A percentile compares a stretch with the other conserved stretches of the same genome.
These are phyloP conservation scores for Pulveroboletus sp. DNA, from an alignment of 768 basidiomycete genomes.

Conservation along the genomic window DNA sequence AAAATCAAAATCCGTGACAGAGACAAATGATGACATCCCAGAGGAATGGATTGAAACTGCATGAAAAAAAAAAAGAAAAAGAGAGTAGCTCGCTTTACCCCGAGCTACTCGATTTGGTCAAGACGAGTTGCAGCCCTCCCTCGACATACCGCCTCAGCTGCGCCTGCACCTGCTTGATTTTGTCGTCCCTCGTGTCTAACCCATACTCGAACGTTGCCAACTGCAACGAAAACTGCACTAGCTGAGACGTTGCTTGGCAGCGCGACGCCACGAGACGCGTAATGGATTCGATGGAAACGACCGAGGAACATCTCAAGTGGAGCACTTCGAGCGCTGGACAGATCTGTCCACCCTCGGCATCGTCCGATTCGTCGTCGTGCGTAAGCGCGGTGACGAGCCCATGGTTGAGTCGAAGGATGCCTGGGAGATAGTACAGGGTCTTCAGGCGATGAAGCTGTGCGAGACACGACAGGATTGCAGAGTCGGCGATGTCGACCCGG, in stretches of 20 bases:
- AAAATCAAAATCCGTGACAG: no score
- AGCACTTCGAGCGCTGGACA: slow-evolving; percentile 25
- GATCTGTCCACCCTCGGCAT: background rate
- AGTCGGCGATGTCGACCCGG: slow-evolving; percentile 23
- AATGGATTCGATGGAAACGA: slow-evolving; percentile 21
- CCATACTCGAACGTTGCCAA: slow-evolving; percentile 29
- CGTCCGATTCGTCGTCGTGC: background rate
- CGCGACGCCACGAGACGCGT: slow-evolving; percentile 25
- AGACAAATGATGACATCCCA: no score
- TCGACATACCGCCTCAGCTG: slow-evolving; percentile 19
- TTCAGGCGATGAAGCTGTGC: slow-evolving; percentile 15
- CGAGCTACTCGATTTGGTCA: slow-evolving; percentile 21
- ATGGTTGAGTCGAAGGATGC: slow-evolving; percentile 30
- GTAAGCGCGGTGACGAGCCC: slow-evolving; percentile 25
- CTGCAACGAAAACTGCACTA: slow-evolving; percentile 22
- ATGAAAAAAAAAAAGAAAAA: no score
- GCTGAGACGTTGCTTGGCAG: slow-evolving; percentile 2
- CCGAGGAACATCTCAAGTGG: slow-evolving; percentile 23
- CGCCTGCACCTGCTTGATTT: slow-evolving; percentile 15
- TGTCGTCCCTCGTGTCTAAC: slow-evolving; percentile 25
- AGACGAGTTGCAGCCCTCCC: slow-evolving; percentile 16
- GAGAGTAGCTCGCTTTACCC: slow-evolving; percentile 2
- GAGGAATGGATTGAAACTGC: no score
- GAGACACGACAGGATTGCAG: slow-evolving; percentile 18
- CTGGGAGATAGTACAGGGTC: slow-evolving; percentile 20